Conservation (phyloP, 208 protist genomes). For the Trichomonas vaginalis region DNA sequence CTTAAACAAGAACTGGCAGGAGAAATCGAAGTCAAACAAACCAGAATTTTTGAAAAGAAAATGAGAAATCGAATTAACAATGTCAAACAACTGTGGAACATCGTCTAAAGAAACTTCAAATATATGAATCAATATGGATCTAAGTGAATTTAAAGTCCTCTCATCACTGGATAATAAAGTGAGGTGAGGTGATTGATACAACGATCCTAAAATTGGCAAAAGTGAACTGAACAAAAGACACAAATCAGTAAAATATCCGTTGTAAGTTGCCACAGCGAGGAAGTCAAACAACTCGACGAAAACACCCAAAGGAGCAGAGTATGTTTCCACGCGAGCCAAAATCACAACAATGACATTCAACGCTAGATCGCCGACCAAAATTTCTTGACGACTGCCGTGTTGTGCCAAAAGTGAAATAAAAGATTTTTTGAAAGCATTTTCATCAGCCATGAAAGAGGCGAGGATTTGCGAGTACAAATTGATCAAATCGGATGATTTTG, state of each 20-base stretch:
- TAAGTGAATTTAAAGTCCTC: not conserved
- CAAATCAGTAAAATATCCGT: not conserved
- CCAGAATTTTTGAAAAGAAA: not conserved
- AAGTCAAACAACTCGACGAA: not conserved
- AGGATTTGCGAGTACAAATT: not conserved
- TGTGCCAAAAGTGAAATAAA: not conserved
- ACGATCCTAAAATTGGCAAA: not conserved
- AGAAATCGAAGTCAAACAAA: not conserved
- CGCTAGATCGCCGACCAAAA: not conserved
- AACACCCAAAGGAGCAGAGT: not conserved
- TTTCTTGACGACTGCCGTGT: not conserved
- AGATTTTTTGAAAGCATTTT: not conserved
- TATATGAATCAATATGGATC: not conserved
- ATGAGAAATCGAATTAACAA: not conserved
- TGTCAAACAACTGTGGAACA: not conserved
- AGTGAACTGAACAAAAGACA: not conserved
- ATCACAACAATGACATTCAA: not conserved
- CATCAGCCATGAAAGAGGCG: not conserved
- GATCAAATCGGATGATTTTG: not conserved
- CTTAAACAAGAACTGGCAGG: not conserved
- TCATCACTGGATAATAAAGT: not conserved
- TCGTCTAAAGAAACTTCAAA: not conserved
- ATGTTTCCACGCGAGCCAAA: not conserved
- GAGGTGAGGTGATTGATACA: not conserved
- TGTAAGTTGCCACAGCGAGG: not conserved